Percentiles rank a stretch among this genome's conserved stretches.
phyloP scores from a whole-genome alignment of 257 asterid genomes.

The Primulina eburnea region DNA sequence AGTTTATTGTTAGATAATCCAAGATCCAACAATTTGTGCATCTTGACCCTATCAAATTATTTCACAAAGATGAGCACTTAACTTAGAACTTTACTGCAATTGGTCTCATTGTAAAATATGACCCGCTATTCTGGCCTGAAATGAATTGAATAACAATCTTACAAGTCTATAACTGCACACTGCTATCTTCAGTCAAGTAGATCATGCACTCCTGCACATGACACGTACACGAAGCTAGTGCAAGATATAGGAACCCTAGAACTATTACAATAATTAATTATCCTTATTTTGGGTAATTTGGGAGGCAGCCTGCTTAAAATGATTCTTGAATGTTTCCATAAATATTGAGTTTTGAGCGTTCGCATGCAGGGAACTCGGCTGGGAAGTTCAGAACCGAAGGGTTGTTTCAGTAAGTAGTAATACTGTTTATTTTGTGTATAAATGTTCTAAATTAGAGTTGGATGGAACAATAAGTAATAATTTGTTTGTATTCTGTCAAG shows the following conservation, averaged over 20 bases:
- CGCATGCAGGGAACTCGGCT: slow-evolving; percentile 92
- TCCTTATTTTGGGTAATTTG: not conserved
- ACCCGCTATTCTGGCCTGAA: slow-evolving; percentile 20
- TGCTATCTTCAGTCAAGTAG: not conserved
- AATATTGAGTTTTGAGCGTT: slow-evolving; percentile 19
- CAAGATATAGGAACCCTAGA: not conserved
- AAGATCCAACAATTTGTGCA: too few relatives aligned
- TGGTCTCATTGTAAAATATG: slow-evolving; percentile 13
- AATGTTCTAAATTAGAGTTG: slow-evolving; percentile 19
- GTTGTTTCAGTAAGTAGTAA: slow-evolving; percentile 91
- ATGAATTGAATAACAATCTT: not conserved
- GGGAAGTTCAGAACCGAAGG: slow-evolving; percentile 98
- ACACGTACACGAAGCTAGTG: not conserved
- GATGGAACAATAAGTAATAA: not conserved
- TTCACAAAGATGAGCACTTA: slow-evolving; percentile 3
- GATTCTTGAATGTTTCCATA: slow-evolving; percentile 22
- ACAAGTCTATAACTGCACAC: not conserved
- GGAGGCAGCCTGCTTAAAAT: not conserved
- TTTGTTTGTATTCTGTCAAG: slow-evolving; percentile 9
- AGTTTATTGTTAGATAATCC: too few relatives aligned
- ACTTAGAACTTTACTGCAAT: not conserved
- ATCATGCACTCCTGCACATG: not conserved
- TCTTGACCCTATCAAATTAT: too few relatives aligned
- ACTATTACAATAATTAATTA: not conserved
- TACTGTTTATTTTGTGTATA: slow-evolving; percentile 19